These are phyloP conservation scores for Apium graveolens DNA, from an alignment of 129 eudicot species.

Conservation along the genomic window DNA sequence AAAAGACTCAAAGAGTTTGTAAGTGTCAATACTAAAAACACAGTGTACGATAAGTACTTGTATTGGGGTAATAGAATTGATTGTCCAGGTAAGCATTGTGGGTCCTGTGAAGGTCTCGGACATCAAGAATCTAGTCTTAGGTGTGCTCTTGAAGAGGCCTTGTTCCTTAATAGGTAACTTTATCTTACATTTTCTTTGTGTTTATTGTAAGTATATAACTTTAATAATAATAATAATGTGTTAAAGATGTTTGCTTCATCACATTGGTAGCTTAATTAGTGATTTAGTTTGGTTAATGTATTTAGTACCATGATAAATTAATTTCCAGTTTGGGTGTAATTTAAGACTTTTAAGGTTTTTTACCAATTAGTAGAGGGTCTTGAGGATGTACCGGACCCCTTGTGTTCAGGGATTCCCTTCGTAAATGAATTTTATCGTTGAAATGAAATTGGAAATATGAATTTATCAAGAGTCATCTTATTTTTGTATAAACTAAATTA, in stretches of 20 bases:
- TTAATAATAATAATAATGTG: too few relatives aligned
- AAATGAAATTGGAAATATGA: too few relatives aligned
- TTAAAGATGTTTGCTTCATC: neutral
- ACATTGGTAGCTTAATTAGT: neutral
- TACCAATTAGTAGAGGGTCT: neutral
- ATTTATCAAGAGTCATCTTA: neutral
- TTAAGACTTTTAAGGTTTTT: neutral
- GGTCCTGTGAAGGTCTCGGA: conserved; percentile 84
- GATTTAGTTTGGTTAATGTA: neutral
- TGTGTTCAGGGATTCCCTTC: neutral
- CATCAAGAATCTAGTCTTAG: conserved; percentile 98
- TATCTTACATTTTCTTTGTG: neutral
- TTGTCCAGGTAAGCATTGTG: conserved; percentile 93
- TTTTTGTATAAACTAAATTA: neutral
- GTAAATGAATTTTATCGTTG: neutral
- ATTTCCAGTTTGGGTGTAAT: neutral
- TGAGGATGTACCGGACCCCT: neutral
- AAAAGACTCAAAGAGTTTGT: conserved; percentile 1
- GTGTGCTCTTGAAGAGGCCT: conserved; percentile 97
- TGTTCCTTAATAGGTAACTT: conserved; percentile 62
- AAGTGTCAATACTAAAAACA: neutral
- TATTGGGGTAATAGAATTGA: conserved; percentile 90
- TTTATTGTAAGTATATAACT: neutral
- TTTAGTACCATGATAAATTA: neutral
- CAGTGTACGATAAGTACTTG: conserved; percentile 40